Base-by-base conservation (phyloP, 805 yeast genomes). In the Ogataea methylovora region DNA sequence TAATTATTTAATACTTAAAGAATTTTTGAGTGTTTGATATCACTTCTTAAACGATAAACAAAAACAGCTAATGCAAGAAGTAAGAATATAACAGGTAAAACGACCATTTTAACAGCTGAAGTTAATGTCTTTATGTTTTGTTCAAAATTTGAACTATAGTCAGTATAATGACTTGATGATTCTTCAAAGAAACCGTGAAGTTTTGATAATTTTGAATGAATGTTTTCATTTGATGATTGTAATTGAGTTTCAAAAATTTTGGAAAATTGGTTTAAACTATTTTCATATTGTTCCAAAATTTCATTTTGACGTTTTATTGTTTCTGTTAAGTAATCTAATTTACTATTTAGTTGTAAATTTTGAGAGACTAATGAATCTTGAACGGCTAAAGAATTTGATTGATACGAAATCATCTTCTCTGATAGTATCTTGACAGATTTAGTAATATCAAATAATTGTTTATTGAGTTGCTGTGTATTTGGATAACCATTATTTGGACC, bases 11-110 rank as follows among this genome's bases (percentile, higher is more conserved):
- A 17, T 23, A 12, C 8, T 23, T 22, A 30, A 16, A 77, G 61
- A 29, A 78, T 60, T 42, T 78, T 78, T 8, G 79, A 61, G 46
- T 73, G 80, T 45, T 74, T 77, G 37, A 78, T 74, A 42, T 78
- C 84, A 42, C 64, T 73, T 58, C 82, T 71, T 28, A 78, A 56
- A 48, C 73, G 65, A 51, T 67, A 69, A 16, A 75, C 65, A 40
- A 72, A 60, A 24, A 67, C 52, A 14, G 69, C 61, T 36, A 75
- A 57, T 2, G 63, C 54, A 4, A 65, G 41, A 19, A 70, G 43
- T 5, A 67, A 55, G 8, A 62, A 34, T 8, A 67, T 47, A 15
- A 73, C 49, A 2, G 72, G 68, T 16, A 71, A 42, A 36, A 56
- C 39, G 19, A 51, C 34, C 9, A 49, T 29, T 34, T 48, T 52